Evolutionary conservation across 2,329 filamentous ascomycete species (phyloP).

Genomic region (Talaromyces sp.): DNA sequence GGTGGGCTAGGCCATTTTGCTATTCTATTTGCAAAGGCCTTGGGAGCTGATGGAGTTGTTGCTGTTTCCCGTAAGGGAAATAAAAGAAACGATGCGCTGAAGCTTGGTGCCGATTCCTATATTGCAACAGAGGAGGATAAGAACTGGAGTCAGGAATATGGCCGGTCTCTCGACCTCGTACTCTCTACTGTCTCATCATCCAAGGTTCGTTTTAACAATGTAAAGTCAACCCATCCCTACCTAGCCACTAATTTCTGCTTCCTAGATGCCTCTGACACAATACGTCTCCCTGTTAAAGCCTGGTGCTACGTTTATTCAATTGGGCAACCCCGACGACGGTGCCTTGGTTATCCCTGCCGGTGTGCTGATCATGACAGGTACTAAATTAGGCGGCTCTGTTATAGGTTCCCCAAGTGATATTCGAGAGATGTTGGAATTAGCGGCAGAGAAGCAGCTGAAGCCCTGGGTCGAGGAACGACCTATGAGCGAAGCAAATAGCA

Average conservation of each 20-base stretch:
- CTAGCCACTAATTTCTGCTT: too few species aligned
- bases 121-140: constrained; percentile 53
- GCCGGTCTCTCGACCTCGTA: constrained; percentile 50
- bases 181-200: constrained; percentile 52
- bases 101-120: constrained; percentile 52
- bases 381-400: too few species aligned
- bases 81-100: constrained; percentile 49
- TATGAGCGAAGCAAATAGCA: constrained; percentile 41
- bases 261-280: too few species aligned
- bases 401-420: constrained; percentile 43
- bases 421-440: constrained; percentile 42
- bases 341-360: too few species aligned
- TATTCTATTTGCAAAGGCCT: constrained; percentile 54
- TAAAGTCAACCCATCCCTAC: too few species aligned
- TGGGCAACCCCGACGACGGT: too few species aligned
- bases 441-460: constrained; percentile 32
- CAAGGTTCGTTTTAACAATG: too few species aligned
- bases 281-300: too few species aligned
- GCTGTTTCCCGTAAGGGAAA: constrained; percentile 49
- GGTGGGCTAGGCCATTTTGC: constrained; percentile 51
- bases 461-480: constrained; percentile 39
- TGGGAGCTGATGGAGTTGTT: constrained; percentile 61
- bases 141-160: constrained; percentile 48
- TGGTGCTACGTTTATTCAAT: too few species aligned
- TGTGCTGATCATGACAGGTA: constrained; percentile 52